Evolutionary conservation across 306 rosid species (phyloP).

Genomic region (Quercus parvula): DNA sequence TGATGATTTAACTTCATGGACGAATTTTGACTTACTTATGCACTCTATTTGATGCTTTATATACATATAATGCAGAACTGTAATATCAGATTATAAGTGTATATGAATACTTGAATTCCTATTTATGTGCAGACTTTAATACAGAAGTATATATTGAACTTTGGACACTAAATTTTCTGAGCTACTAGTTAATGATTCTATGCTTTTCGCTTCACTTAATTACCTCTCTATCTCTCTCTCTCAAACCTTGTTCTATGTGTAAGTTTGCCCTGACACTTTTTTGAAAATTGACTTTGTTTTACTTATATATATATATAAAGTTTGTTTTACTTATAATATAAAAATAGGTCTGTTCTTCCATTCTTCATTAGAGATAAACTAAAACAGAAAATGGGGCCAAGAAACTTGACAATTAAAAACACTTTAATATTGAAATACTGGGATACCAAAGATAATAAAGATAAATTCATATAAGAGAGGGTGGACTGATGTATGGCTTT

Average conservation of each 20-base stretch:
- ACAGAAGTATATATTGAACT: background rate
- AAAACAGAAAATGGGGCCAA: background rate
- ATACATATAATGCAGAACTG: background rate
- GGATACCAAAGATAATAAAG: background rate
- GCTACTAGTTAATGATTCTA: background rate
- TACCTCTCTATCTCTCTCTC: background rate
- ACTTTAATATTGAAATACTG: background rate
- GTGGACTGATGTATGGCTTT: constrained; percentile 9
- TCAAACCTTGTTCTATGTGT: background rate
- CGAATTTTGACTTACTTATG: background rate
- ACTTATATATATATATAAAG: no score
- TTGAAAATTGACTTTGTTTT: background rate
- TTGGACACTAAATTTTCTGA: background rate
- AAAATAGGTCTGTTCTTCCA: background rate
- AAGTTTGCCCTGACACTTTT: background rate
- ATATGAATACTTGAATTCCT: background rate
- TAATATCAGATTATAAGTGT: background rate
- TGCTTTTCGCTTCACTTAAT: background rate
- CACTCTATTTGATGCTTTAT: background rate
- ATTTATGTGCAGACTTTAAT: background rate
- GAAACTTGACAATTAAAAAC: background rate
- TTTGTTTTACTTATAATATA: background rate
- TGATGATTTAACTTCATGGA: background rate
- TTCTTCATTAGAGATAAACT: background rate
- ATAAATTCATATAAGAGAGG: background rate